Percentiles rank a stretch among this genome's conserved stretches.
Evolutionary conservation across 1,139 yeast genomes (phyloP).

Genomic region (Candida pseudoviswanathii): DNA sequence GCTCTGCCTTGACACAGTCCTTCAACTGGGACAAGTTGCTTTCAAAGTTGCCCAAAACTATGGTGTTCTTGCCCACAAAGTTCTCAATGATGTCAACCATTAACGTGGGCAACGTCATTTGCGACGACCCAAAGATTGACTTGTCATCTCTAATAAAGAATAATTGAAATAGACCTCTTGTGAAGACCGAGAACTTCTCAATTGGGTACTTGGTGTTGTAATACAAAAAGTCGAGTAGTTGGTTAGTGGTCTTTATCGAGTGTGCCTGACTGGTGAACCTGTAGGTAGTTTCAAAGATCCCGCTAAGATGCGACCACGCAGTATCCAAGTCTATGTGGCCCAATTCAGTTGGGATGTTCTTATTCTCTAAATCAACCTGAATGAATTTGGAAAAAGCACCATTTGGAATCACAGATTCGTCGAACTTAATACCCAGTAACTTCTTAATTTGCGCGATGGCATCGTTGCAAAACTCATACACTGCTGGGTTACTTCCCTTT

Average conservation of each 20-base stretch:
- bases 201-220: conserved; percentile 32
- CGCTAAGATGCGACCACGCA: conserved; percentile 33
- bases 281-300: conserved; percentile 37
- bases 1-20: conserved; percentile 15
- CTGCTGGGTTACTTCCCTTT: not conserved
- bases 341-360: conserved; percentile 56
- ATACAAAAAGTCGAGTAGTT: conserved; percentile 39
- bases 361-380: conserved; percentile 57
- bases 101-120: conserved; percentile 19
- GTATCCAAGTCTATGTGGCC: conserved; percentile 24
- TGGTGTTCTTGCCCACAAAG: conserved; percentile 28
- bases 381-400: conserved; percentile 50
- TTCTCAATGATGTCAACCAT: conserved; percentile 26
- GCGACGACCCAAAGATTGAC: conserved; percentile 42
- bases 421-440: conserved; percentile 8
- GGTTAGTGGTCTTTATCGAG: conserved; percentile 28
- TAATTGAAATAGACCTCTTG: conserved; percentile 64
- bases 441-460: conserved; percentile 18
- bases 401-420: conserved; percentile 22
- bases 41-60: conserved; percentile 23
- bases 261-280: conserved; percentile 25
- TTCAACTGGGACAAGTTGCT: conserved; percentile 25
- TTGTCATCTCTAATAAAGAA: conserved; percentile 63
- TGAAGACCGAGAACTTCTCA: conserved; percentile 47
- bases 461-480: conserved; percentile 19